These are phyloP conservation scores for Claviceps capensis DNA, from an alignment of 2,329 filamentous ascomycete species.

Conservation along the genomic window DNA sequence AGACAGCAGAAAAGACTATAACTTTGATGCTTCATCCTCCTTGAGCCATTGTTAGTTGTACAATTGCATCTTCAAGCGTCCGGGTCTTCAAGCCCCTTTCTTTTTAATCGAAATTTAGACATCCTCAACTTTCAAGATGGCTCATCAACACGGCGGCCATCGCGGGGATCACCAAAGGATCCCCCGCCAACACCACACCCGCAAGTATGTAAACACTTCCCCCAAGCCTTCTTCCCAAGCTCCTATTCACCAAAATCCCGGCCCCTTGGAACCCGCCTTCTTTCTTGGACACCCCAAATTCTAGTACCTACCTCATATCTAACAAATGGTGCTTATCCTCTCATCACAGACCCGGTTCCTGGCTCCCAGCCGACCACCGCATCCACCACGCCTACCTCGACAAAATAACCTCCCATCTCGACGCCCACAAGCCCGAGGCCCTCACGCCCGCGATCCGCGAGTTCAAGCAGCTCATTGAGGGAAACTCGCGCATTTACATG, in stretches of 20 bases:
- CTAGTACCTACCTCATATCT: background rate
- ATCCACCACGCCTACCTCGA: conserved; percentile 51
- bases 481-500: conserved; percentile 49
- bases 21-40: too few relatives aligned
- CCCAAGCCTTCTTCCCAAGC: background rate
- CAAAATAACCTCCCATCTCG: conserved; percentile 39
- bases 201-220: conserved; percentile 25
- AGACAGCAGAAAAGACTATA: too few relatives aligned
- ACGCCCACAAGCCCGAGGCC: conserved; percentile 30
- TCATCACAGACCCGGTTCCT: conserved; percentile 34
- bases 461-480: conserved; percentile 53
- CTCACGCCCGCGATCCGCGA: conserved; percentile 48
- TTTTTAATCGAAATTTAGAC: too few relatives aligned
- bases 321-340: background rate
- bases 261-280: background rate
- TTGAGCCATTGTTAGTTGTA: too few relatives aligned
- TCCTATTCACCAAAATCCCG: background rate
- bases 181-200: conserved; percentile 30
- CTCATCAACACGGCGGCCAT: conserved; percentile 27
- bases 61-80: too few relatives aligned
- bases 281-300: background rate
- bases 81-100: too few relatives aligned
- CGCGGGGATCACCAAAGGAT: conserved; percentile 31
- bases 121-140: conserved; percentile 23
- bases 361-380: conserved; percentile 51